Evolutionary conservation across 1,139 yeast genomes (phyloP), one percentile per base, ranked within the genome.

Genomic region (Geotrichum histeridarum): DNA sequence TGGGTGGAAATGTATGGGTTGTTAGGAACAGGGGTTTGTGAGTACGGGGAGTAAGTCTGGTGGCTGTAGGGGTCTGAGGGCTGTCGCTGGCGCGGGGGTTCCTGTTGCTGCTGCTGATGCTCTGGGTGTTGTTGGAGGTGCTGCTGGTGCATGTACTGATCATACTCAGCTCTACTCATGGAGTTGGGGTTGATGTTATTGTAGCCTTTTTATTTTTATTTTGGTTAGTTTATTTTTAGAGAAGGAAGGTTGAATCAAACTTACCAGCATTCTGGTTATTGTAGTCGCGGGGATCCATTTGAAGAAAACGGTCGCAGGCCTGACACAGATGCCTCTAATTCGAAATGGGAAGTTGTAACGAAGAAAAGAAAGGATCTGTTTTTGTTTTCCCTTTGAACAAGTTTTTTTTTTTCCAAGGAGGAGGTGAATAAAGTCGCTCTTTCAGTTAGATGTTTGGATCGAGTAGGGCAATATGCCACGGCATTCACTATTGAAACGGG

Each of bases 41-140:
- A 4, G 31, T 48, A 48, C 8, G 51, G 51, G n/a, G 45, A 17
- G 47, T 42, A 42, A 9, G 51, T 14, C 17, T 48, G 51, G n/a
- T 39, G 27, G 39, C 30, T 11, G 33, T 42, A 42, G 2, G 50
- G 50, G 17, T 45, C 42, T 35, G 41, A 30, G 31, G 32, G n/a
- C 27, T 22, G 27, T 3, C 27, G 27, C 27, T 22, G 27, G 7
- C 14, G 15, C 9, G 41, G 15, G 38, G 32, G 30, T 1, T 5
- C 31, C 14, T 47, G 50, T 3, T 27, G 14, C 14, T 47, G 38
- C 8, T 33, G 17, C 17, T 30, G 35, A 5, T 38, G 42, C 14
- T 42, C 11, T 22, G 14, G 30, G 5, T 42, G 45, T 22, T 42
- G 46, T 15, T 45, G 38, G n/a, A 14, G 41, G 15, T 15, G 33